These are phyloP conservation scores for Trichoderma endophyticum DNA, from an alignment of 2,329 filamentous ascomycete genomes.

Conservation along the genomic window DNA sequence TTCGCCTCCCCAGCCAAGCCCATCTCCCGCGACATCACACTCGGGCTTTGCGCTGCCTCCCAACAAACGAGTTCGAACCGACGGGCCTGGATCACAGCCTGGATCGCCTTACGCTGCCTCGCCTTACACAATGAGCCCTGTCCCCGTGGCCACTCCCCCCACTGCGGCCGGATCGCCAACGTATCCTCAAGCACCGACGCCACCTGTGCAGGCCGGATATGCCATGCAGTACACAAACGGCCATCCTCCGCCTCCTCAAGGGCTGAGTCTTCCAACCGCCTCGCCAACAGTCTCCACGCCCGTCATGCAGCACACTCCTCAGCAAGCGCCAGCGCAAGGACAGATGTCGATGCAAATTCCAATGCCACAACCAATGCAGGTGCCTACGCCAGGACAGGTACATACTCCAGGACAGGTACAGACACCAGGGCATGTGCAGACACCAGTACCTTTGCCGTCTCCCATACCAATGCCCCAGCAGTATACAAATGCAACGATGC, in stretches of 20 bases:
- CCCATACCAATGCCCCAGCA: constrained; percentile 27
- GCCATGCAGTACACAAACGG: constrained; percentile 40
- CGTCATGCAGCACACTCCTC: constrained; percentile 32
- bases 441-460: constrained; percentile 13
- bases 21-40: constrained; percentile 58
- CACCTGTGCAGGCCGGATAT: constrained; percentile 33
- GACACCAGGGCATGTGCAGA: background rate
- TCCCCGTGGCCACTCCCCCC: constrained; percentile 40
- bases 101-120: constrained; percentile 58
- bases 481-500: constrained; percentile 32
- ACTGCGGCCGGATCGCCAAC: constrained; percentile 37
- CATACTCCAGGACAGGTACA: constrained; percentile 18
- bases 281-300: constrained; percentile 32
- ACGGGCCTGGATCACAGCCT: constrained; percentile 65
- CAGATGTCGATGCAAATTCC: constrained; percentile 25
- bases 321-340: constrained; percentile 24
- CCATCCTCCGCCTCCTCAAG: constrained; percentile 35
- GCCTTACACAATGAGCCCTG: constrained; percentile 48
- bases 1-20: constrained; percentile 60
- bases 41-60: constrained; percentile 59
- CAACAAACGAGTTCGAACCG: constrained; percentile 60
- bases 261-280: constrained; percentile 35
- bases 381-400: background rate
- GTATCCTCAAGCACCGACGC: constrained; percentile 34
- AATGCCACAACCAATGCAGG: background rate